Base-by-base conservation (phyloP, 768 basidiomycete genomes). In the Solioccasus polychromus region DNA sequence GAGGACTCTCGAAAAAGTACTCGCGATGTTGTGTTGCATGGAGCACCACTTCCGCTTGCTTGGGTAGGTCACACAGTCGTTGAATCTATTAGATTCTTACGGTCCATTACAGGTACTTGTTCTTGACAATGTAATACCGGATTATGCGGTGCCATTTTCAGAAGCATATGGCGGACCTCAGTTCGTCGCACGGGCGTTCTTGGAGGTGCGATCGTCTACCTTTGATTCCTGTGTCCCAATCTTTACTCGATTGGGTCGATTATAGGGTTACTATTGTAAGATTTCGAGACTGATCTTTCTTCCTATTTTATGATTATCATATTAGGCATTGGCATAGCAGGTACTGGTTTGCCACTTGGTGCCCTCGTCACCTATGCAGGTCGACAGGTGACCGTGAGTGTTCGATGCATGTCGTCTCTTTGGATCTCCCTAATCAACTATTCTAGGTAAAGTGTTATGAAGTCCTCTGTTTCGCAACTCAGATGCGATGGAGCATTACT, bases 231-330 rank as follows among this genome's bases (percentile, higher is more conserved):
- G 8, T 2, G 20, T 12, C 3, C 32, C 2, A 1, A 17, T 11
- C 40, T 48, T 2, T 26, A 14, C 25, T 11, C 6, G 29, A 35
- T 6, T 35, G 40, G 35, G 14, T 36, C n/a, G 25, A 40, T 45
- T 19, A 9, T 43, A 62, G 61, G 63, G 55, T 30, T 36, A 54
- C 19, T 63, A 60, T 31, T 58, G 61, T 63, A 51, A 55, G 63
- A 19, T 31, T 31, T 19, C 9, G 1, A 12, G 8, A n/a, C 25
- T 8, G 3, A 9, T 43, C 23, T 14, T 3, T 39, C 17, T 28
- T 39, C 17, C 7, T 31, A 28, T 17, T 24, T 37, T 7, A 23
- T 5, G 14, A 18, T 42, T 30, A 20, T 38, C 35, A 14, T 17
- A 9, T 40, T 25, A 65, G 63, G 47, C 24, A 49, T 63, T 9